phyloP scores from a whole-genome alignment of 2,329 filamentous ascomycete species.

The Emmonsiellopsis sp. region DNA sequence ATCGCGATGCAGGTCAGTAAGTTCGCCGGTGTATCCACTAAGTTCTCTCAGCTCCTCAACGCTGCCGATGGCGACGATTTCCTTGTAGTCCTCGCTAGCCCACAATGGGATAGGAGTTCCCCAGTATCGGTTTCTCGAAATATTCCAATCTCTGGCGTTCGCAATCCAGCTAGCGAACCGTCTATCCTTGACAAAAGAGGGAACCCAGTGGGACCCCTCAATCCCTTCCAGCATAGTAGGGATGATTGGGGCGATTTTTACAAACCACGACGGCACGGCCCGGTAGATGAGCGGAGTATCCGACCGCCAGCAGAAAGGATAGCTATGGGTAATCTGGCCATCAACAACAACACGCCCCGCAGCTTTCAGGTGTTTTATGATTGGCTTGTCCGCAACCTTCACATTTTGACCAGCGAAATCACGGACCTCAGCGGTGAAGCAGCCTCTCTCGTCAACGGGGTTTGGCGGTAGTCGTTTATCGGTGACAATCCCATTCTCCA shows the following conservation, averaged over 20 bases:
- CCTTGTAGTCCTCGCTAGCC: conserved; percentile 81
- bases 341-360: conserved; percentile 71
- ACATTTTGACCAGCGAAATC: conserved; percentile 84
- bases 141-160: conserved; percentile 90
- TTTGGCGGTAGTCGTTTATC: conserved; percentile 74
- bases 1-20: conserved; percentile 82
- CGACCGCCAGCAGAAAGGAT: conserved; percentile 90
- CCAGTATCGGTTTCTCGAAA: conserved; percentile 91
- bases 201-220: conserved; percentile 84
- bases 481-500: conserved; percentile 66
- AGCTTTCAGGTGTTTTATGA: conserved; percentile 78
- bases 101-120: conserved; percentile 86
- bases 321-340: conserved; percentile 80
- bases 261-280: conserved; percentile 90
- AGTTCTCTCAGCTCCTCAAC: conserved; percentile 73
- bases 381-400: conserved; percentile 84
- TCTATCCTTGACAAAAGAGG: conserved; percentile 79
- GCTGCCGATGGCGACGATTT: conserved; percentile 78
- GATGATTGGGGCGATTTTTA: conserved; percentile 74
- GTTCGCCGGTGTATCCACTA: conserved; percentile 73
- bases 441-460: conserved; percentile 75
- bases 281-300: conserved; percentile 90
- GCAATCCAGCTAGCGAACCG: conserved; percentile 86
- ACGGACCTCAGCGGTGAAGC: conserved; percentile 64
- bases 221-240: conserved; percentile 87